Conservation (phyloP, 2,329 filamentous ascomycete genomes). For the Eutypa lata region DNA sequence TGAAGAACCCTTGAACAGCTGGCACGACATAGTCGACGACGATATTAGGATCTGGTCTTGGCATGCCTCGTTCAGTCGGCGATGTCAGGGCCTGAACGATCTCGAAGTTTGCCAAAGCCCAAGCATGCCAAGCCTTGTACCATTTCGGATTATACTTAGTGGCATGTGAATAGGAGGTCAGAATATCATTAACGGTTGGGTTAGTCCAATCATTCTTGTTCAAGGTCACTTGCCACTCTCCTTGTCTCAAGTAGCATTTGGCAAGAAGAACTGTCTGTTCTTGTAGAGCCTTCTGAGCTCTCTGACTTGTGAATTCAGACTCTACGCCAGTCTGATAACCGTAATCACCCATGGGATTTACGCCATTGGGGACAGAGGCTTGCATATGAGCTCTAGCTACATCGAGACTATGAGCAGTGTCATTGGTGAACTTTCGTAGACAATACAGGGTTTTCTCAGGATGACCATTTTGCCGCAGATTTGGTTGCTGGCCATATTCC, state of each 20-base stretch:
- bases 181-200: slow-evolving; percentile 80
- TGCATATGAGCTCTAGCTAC: slow-evolving; percentile 46
- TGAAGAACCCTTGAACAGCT: slow-evolving; percentile 93
- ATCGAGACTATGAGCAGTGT: slow-evolving; percentile 54
- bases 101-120: slow-evolving; percentile 97
- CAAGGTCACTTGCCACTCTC: slow-evolving; percentile 88
- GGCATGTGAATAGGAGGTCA: slow-evolving; percentile 86
- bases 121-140: slow-evolving; percentile 99
- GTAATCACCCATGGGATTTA: slow-evolving; percentile 44
- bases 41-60: slow-evolving; percentile 58
- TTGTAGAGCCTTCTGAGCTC: slow-evolving; percentile 50
- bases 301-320: slow-evolving; percentile 42
- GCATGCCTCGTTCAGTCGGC: slow-evolving; percentile 53
- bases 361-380: slow-evolving; percentile 41
- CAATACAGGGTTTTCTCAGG: slow-evolving; percentile 57
- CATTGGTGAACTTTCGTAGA: slow-evolving; percentile 58
- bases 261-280: slow-evolving; percentile 74
- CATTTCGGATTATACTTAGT: slow-evolving; percentile 92
- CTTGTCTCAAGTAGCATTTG: slow-evolving; percentile 93
- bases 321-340: slow-evolving; percentile 48
- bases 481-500: slow-evolving; percentile 70
- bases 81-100: slow-evolving; percentile 82
- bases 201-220: slow-evolving; percentile 88
- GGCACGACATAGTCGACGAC: slow-evolving; percentile 89
- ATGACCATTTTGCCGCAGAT: slow-evolving; percentile 38